These are phyloP conservation scores for Colletotrichum musicola DNA, from an alignment of 2,329 filamentous ascomycete genomes.

Conservation along the genomic window DNA sequence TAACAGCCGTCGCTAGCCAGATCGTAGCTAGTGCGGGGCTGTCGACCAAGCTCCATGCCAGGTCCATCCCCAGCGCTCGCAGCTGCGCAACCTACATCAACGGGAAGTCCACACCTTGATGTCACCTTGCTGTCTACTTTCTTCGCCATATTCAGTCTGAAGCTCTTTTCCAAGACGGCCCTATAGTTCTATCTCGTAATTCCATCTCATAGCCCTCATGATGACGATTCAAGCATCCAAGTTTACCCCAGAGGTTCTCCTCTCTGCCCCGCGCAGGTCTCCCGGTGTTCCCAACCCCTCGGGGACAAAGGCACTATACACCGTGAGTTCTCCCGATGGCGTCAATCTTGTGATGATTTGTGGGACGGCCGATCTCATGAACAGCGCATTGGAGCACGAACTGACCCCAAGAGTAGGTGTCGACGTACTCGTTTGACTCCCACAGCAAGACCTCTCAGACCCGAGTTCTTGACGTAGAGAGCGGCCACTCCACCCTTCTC, in stretches of 20 bases:
- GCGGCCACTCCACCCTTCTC: slow-evolving; percentile 74
- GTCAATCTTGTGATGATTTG: neutral
- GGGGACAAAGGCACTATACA: slow-evolving; percentile 74
- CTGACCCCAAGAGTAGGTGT: slow-evolving; percentile 63
- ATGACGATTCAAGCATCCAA: slow-evolving; percentile 80
- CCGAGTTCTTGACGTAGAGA: slow-evolving; percentile 76
- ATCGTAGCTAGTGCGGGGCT: slow-evolving; percentile 39
- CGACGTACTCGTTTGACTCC: slow-evolving; percentile 83
- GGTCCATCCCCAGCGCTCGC: slow-evolving; percentile 1
- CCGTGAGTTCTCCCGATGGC: slow-evolving; percentile 54
- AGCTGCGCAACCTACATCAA: slow-evolving; percentile 25
- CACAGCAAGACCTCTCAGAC: slow-evolving; percentile 78
- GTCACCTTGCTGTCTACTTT: neutral
- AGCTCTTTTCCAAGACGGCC: neutral
- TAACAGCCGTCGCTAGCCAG: slow-evolving; percentile 29
- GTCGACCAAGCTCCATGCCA: slow-evolving; percentile 35
- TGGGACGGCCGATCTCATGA: neutral
- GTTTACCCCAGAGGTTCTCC: slow-evolving; percentile 82
- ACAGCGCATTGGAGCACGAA: neutral
- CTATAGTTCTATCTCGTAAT: neutral
- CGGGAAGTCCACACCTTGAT: neutral
- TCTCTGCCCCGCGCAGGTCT: slow-evolving; percentile 81
- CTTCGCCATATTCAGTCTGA: neutral
- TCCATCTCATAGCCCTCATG: slow-evolving; percentile 25
- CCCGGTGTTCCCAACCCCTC: slow-evolving; percentile 76